Base-by-base conservation (phyloP, 2,329 filamentous ascomycete genomes). In the Paecilomyces formosus region DNA sequence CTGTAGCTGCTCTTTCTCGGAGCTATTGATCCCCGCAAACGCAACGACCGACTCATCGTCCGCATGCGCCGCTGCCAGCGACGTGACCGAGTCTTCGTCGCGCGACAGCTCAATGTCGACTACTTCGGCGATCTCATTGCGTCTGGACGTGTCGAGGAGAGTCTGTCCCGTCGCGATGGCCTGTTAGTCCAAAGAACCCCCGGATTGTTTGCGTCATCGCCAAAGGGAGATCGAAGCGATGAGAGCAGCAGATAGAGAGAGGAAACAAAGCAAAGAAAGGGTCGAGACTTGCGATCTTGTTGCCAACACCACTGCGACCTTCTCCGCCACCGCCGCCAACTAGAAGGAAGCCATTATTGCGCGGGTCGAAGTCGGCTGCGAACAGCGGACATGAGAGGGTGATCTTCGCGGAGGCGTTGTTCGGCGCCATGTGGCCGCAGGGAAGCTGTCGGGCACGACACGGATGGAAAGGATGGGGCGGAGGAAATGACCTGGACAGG, bases 261-360 rank as follows among this genome's bases (percentile, higher is more conserved):
- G 31, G 21, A 31, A 31, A 31, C 30, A 31, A 6, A 31, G n/a
- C 6, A 50, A 13, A 49, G 24, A 11, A 35, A 24, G 39, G 22
- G 39, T 26, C 22, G 30, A 53, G 45, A 78, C 86, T 70, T 76
- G 89, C 89, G 68, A 96, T 91, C 75, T 91, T 91, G 79, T 96
- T 96, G 58, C 87, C 86, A 22, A 96, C 89, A 52, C 91, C 92
- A 64, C 85, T 91, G 63, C 85, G 85, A 54, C 89, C 86, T 63
- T 90, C 86, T 55, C 93, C 93, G 63, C 93, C 93, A 61, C 93
- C 93, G 56, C 93, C 93, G 60, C 88, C 91, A 39, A 96, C 89
- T 8, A 96, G 78, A 24, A 97, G 80, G 63, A 87, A 86, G 62
- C 84, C 84, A 60, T 87, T 82, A 77, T 95, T 86, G 68, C 88